Evolutionary conservation across 2,329 filamentous ascomycete genomes (phyloP), one percentile per base, ranked within the genome.

Genomic region (Ustulina deusta): DNA sequence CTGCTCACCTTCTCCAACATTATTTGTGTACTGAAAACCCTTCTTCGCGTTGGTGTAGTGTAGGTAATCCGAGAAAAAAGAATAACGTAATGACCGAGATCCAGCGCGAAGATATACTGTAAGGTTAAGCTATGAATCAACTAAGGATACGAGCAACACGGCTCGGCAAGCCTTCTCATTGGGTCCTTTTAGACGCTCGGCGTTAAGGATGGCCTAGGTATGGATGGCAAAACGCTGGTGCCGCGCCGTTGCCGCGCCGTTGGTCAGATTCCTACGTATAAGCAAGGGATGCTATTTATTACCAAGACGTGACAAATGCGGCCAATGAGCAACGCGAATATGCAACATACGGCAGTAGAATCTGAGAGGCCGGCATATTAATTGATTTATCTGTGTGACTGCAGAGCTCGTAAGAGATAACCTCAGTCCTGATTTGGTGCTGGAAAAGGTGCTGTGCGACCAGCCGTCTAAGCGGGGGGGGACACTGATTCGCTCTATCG

Each of bases 221-320:
- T 40, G 38, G 17, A 40, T 29, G 22, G 25, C 46, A 48, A 20
- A n/a, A 15, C 36, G 7, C 42, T 13, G 27, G 11, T 54, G 17
- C 29, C 38, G 32, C 46, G 7, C n/a, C n/a, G 40, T 17, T 27
- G 25, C 25, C 13, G 17, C 25, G 46, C 22, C 22, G 22, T 34
- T 52, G 36, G 52, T 52, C 34, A 32, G 20, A 32, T 38, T 29
- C 58, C 29, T 46, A n/a, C 38, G 38, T 55, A 46, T 58, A 58
- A 54, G 27, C 32, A 46, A 63, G 32, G 29, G 52, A 58, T 36
- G 44, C n/a, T n/a, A 44, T 49, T 15, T 38, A 54, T 68, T 64
- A 68, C 61, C 36, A 48, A 56, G 40, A 42, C 15, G 36, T 68
- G 56, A 68, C 65, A 64, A 68, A 68, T 38, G 36, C 17, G 49